Evolutionary conservation across 768 basidiomycete genomes (phyloP), one percentile per base, ranked within the genome.

Genomic region (Tephrocybe rancida): DNA sequence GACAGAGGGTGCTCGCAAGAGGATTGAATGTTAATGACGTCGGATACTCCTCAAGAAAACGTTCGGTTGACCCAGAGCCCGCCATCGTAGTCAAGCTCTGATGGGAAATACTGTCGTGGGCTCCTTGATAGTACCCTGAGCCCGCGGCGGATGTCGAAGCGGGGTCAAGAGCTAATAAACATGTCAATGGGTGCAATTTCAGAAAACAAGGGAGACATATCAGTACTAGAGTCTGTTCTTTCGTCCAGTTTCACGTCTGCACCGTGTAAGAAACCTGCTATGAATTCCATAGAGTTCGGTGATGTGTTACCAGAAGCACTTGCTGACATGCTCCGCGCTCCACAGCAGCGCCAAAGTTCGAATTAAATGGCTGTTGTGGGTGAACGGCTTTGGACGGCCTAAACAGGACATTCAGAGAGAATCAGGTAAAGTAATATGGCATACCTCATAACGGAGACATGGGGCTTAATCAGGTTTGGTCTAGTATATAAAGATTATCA

Each of bases 1-100:
- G 39, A 32, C 49, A 38, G n/a, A 50, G 39, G 25, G 49, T 50
- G 26, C 49, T 50, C 22, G 25, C 18, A 19, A 50, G 49, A 42
- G 49, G 49, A 21, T 50, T 50, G 26, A 43, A 50, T 5, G 37
- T 35, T 43, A 39, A 29, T 3, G 27, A 42, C 13, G n/a, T 14
- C 37, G 27, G 13, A n/a, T n/a, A n/a, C n/a, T n/a, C n/a, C n/a
- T n/a, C n/a, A n/a, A n/a, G n/a, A n/a, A n/a, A n/a, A n/a, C n/a
- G n/a, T n/a, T n/a, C n/a, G n/a, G n/a, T n/a, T n/a, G n/a, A n/a
- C n/a, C n/a, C n/a, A n/a, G n/a, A n/a, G n/a, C n/a, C n/a, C n/a
- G n/a, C n/a, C n/a, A n/a, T n/a, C n/a, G n/a, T n/a, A n/a, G n/a
- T n/a, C n/a, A n/a, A n/a, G n/a, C n/a, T n/a, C n/a, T n/a, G n/a